These are phyloP conservation scores for Pilasporangium apinafurcum DNA, from an alignment of 352 stramenopile species.

Conservation along the genomic window DNA sequence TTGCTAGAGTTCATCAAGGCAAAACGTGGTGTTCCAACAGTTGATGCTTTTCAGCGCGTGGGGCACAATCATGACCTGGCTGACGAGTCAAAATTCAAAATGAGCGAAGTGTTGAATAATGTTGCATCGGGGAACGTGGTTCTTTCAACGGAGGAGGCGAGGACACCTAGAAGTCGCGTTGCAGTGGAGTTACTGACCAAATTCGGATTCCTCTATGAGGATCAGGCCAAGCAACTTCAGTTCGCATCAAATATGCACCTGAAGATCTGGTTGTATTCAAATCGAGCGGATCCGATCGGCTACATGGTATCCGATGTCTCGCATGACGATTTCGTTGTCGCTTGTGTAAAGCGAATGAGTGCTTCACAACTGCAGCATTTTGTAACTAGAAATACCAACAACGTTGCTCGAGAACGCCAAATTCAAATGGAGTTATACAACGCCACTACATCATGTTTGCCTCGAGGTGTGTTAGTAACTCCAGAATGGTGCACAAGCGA, in stretches of 20 bases:
- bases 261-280: constrained; percentile 19
- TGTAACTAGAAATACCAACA: constrained; percentile 9
- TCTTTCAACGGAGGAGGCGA: constrained; percentile 6
- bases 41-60: constrained; percentile 14
- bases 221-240: constrained; percentile 7
- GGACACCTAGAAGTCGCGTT: constrained; percentile 12
- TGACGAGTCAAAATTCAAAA: constrained; percentile 7
- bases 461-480: constrained; percentile 13
- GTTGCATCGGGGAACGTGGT: constrained; percentile 21
- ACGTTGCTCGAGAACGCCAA: constrained; percentile 13
- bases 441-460: constrained; percentile 11
- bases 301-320: constrained; percentile 18
- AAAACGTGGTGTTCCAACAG: constrained; percentile 16
- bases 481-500: constrained; percentile 12
- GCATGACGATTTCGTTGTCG: constrained; percentile 24
- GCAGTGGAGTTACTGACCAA: constrained; percentile 22
- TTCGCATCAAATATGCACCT: constrained; percentile 20
- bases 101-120: constrained; percentile 16
- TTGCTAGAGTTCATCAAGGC: constrained; percentile 14
- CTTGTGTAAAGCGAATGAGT: constrained; percentile 14
- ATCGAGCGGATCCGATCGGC: constrained; percentile 16
- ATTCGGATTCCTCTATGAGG: constrained; percentile 14
- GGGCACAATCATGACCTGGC: constrained; percentile 3
- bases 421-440: constrained; percentile 24
- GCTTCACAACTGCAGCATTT: constrained; percentile 11